A percentile compares a stretch with the other conserved stretches of the same genome.
Evolutionary conservation across 371 early-diverging fungal genomes (phyloP).

Genomic region (Mortierella sp.): DNA sequence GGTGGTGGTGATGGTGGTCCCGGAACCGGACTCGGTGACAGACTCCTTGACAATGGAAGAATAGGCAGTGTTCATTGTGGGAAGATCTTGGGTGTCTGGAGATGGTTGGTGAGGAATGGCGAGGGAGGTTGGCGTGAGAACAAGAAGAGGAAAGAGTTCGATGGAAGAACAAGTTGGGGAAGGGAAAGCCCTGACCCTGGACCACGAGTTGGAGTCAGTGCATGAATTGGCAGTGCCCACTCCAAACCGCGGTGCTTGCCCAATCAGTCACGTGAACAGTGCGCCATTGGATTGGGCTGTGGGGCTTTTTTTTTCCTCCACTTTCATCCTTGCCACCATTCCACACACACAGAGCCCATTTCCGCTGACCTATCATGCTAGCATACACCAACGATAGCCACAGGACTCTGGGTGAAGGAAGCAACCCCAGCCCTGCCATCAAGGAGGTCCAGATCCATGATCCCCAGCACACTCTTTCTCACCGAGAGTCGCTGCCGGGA

Average conservation of each 20-base stretch:
- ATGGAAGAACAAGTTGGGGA: background rate
- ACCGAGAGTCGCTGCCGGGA: background rate
- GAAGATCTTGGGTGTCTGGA: background rate
- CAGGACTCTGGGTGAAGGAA: background rate
- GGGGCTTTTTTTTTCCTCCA: no score
- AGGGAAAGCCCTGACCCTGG: no score
- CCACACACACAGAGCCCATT: background rate
- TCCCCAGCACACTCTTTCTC: background rate
- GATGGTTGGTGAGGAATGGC: background rate
- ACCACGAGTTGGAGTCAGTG: no score
- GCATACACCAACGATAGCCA: background rate
- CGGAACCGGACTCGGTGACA: constrained; percentile 5
- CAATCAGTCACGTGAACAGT: no score
- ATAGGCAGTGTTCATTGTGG: constrained; percentile 21
- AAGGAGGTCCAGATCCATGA: constrained; percentile 2
- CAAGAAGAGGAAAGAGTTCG: background rate
- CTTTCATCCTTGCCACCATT: no score
- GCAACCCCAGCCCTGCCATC: background rate
- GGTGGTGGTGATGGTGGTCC: no score
- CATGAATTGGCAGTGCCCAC: no score
- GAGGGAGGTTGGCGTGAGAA: background rate
- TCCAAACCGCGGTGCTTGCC: no score
- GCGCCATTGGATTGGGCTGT: no score
- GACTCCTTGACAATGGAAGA: constrained; percentile 33
- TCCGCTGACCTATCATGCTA: background rate